phyloP scores from a whole-genome alignment of 2,329 filamentous ascomycete species.

The Cladorrhinum sp. region DNA sequence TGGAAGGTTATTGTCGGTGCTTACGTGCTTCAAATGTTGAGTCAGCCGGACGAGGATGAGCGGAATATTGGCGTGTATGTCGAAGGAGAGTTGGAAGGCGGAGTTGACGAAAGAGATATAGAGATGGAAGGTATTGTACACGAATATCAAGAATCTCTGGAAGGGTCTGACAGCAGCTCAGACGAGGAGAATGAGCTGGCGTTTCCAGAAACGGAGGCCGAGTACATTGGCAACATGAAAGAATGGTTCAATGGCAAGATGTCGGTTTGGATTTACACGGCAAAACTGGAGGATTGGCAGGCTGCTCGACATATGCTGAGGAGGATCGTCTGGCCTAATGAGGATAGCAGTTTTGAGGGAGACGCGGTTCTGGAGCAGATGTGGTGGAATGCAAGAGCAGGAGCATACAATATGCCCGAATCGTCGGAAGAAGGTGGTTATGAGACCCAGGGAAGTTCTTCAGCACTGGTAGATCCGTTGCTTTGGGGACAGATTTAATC shows the following conservation, averaged over 20 bases:
- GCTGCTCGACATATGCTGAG: not conserved
- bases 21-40: not conserved
- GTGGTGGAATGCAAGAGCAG: constrained; percentile 6
- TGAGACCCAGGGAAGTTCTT: not conserved
- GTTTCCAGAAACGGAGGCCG: no score
- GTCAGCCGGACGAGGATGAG: not conserved
- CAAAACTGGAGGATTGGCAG: constrained; percentile 7
- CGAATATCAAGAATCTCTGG: no score
- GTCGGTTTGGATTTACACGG: constrained; percentile 9
- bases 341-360: not conserved
- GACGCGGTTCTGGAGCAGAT: constrained; percentile 10
- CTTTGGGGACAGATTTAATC: no score
- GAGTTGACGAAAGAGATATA: no score
- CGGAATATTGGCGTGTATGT: no score
- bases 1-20: constrained; percentile 20
- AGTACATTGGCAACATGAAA: not conserved
- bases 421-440: not conserved
- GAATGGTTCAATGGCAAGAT: constrained; percentile 14
- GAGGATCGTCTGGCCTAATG: constrained; percentile 12
- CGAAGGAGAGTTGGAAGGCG: no score
- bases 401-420: not conserved
- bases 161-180: no score
- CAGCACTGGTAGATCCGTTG: not conserved
- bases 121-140: no score
- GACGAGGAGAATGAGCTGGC: not conserved